Evolutionary conservation across 257 asterid species (phyloP), one percentile per base, ranked within the genome.

Genomic region (Vinca minor): DNA sequence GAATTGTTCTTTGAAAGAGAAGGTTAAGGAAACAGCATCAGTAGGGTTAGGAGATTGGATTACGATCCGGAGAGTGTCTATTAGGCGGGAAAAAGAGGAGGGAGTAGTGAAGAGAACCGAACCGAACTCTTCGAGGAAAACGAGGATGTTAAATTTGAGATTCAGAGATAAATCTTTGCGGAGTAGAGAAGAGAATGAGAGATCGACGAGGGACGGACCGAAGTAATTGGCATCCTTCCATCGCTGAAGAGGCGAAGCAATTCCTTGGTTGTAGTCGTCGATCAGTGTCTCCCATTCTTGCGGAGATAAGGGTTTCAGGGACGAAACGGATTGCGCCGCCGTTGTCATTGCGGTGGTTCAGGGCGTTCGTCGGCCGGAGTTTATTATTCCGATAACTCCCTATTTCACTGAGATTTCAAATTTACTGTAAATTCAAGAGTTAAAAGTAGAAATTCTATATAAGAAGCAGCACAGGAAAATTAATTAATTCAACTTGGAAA

Each of bases 211-310:
- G 3, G 94, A 67, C 20, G 77, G 60, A 48, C 78, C 84, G 70
- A 62, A 71, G 67, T 69, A 65, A 29, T 69, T 62, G 56, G 63
- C 23, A 32, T 75, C 46, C 3, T 81, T 75, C 88, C 84, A 80
- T 63, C 77, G 82, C 62, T 71, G 80, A 65, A 73, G 71, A 17
- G 78, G 73, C 23, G 74, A 39, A 63, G 77, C 72, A 63, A 85
- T 83, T 64, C 84, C 87, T 69, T 83, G 75, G 77, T 85, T 82
- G 87, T 80, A 86, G 46, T 87, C 94, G 75, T 92, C 95, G 78
- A 92, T 81, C 14, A 92, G 79, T 25, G 81, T 44, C 53, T 92
- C 98, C 98, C 95, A 92, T 63, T 89, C 98, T 64, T 81, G 66
- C 20, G 82, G 80, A 28, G 89, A 67, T 1, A 91, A 78, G 69